These are phyloP conservation scores for Geotrichum restrictum DNA, from an alignment of 1,139 yeast genomes.

Conservation along the genomic window DNA sequence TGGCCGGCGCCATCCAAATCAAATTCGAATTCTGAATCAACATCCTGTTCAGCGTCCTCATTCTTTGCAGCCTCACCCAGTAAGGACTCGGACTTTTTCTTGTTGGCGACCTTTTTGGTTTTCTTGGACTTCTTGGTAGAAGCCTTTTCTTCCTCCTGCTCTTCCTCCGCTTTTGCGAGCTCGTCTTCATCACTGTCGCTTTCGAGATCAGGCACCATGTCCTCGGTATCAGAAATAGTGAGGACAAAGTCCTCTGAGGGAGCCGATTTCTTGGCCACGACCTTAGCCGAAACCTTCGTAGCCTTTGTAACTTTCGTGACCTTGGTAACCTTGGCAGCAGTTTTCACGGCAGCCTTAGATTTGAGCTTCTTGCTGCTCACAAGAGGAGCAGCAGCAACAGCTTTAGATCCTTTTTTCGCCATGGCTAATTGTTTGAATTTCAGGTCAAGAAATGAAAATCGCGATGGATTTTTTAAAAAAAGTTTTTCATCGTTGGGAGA, in stretches of 20 bases:
- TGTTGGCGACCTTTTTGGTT: conserved; percentile 35
- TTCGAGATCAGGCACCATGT: conserved; percentile 48
- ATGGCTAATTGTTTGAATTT: not conserved
- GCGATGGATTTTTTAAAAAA: not conserved
- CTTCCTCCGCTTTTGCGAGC: conserved; percentile 28
- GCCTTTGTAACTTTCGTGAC: too few relatives aligned
- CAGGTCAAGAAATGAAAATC: not conserved
- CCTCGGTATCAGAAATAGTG: conserved; percentile 63
- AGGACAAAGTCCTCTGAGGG: conserved; percentile 49
- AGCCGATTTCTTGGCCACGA: conserved; percentile 1
- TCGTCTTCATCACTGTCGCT: conserved; percentile 42
- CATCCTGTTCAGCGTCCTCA: conserved; percentile 43
- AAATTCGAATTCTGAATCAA: conserved; percentile 70
- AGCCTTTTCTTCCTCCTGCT: conserved; percentile 27
- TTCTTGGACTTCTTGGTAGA: conserved; percentile 30
- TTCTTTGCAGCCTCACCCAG: conserved; percentile 29
- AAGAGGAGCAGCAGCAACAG: not conserved
- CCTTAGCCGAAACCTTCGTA: not conserved
- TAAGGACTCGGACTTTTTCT: conserved; percentile 25
- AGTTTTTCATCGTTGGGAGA: not conserved
- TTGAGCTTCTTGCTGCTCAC: not conserved
- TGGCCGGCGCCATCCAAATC: conserved; percentile 61
- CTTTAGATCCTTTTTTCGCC: conserved; percentile 9
- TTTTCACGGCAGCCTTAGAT: too few relatives aligned
- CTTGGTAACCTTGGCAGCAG: too few relatives aligned